phyloP scores from a whole-genome alignment of 345 rosid species.

The Brassica cretica region DNA sequence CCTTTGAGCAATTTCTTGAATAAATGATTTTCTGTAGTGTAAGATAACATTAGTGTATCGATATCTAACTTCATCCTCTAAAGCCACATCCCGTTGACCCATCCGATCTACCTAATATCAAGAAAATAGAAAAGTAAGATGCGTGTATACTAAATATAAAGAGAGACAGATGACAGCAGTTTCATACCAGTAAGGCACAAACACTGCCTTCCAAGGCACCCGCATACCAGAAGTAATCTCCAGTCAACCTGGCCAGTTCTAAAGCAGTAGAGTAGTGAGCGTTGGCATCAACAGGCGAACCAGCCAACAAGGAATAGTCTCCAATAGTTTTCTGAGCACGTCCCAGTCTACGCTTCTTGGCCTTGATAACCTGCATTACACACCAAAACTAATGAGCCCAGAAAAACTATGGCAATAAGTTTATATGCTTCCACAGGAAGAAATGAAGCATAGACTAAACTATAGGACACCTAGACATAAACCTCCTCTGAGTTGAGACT shows the following conservation, averaged over 20 bases:
- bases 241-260: conserved; percentile 85
- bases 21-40: conserved; percentile 92
- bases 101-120: conserved; percentile 71
- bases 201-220: conserved; percentile 98
- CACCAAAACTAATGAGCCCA: conserved; percentile 32
- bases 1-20: conserved; percentile 94
- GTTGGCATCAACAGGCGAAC: conserved; percentile 98
- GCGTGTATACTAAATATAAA: not conserved
- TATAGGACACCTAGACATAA: conserved; percentile 92
- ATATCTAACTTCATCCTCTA: conserved; percentile 83
- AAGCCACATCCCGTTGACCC: conserved; percentile 67
- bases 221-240: conserved; percentile 94
- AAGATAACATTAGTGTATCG: conserved; percentile 74
- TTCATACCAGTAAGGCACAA: conserved; percentile 80
- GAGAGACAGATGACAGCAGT: conserved; percentile 5
- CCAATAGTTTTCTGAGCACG: conserved; percentile 99
- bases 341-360: conserved; percentile 89
- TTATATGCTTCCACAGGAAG: conserved; percentile 27
- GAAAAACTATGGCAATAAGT: conserved; percentile 14
- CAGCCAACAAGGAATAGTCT: conserved; percentile 95
- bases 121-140: conserved; percentile 30
- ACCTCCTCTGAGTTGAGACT: conserved; percentile 99
- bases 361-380: conserved; percentile 83
- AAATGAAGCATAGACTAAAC: conserved; percentile 45
- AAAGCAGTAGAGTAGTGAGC: conserved; percentile 93